Base-by-base conservation (phyloP, 2,329 filamentous ascomycete species). In the Cercospora nicotianae region DNA sequence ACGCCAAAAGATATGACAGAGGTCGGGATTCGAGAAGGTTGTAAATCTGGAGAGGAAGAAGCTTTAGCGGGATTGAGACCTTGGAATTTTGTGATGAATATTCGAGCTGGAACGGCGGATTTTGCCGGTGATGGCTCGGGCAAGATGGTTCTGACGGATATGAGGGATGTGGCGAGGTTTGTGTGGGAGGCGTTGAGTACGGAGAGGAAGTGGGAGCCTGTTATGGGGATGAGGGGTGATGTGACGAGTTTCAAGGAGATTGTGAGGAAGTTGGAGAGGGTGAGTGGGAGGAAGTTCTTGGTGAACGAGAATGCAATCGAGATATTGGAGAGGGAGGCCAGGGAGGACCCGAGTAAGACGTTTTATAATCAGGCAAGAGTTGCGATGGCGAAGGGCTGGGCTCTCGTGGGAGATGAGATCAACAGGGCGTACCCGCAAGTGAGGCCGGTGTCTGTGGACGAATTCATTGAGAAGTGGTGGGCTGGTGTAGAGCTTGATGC, bases 101-200 rank as follows among this genome's bases (percentile, higher is more conserved):
- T 86, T 9, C 65, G 73, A 3, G 78, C 79, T 67, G 80, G 82
- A 12, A 75, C 75, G 3, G 85, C 85, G 0, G 83, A 80, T 10
- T 81, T 86, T 20, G 84, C 85, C 0, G 84, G 83, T 0, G 77
- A 81, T 23, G 86, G 86, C 0, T 77, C 83, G n/a, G 78, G 75
- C 5, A 75, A 75, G 3, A 77, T 83, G 8, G 74, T 79, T 3
- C 83, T 85, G 73, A 87, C 84, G 0, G 82, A 86, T 70, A 83
- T 80, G 0, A 75, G 75, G 4, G 85, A 87, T 71, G 76, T 87
- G 48, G 84, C 80, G 3, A 79, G 74, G 39, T 86, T 83, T 64
- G 78, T 85, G 5, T 80, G 79, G 7, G 79, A 77, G 4, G 66
- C 78, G 3, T 70, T 87, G 13, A 79, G 80, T n/a, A 68, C 82